phyloP scores from a whole-genome alignment of 2,329 filamentous ascomycete species.

The Mycogone perniciosa region DNA sequence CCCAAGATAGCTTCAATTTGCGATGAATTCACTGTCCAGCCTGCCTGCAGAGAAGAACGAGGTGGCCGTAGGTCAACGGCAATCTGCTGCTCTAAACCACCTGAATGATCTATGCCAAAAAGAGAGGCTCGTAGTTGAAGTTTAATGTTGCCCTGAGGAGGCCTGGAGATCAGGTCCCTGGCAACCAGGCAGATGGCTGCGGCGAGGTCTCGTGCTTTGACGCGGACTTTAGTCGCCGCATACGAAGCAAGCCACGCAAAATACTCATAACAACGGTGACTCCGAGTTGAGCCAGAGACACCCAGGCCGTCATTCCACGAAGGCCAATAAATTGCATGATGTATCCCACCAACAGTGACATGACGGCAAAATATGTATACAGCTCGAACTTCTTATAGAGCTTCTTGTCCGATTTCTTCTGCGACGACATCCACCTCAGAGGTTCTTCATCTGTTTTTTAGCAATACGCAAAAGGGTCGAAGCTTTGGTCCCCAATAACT shows the following conservation, averaged over 20 bases:
- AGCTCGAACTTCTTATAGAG: background rate
- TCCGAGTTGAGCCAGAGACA: conserved; percentile 15
- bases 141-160: background rate
- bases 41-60: background rate
- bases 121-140: background rate
- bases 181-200: conserved; percentile 1
- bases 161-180: background rate
- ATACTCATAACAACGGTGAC: conserved; percentile 15
- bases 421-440: background rate
- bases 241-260: conserved; percentile 14
- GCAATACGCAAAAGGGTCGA: conserved; percentile 16
- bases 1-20: conserved; percentile 14
- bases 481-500: conserved; percentile 17
- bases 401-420: background rate
- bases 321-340: conserved; percentile 18
- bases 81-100: background rate
- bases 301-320: conserved; percentile 14
- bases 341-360: conserved; percentile 4
- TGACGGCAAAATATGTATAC: background rate
- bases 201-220: conserved; percentile 4
- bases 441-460: conserved; percentile 2
- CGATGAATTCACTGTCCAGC: conserved; percentile 11
- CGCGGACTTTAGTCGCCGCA: conserved; percentile 13
- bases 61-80: background rate
- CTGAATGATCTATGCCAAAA: background rate